phyloP scores from a whole-genome alignment of 306 rosid species.

The Trifolium subterraneum region DNA sequence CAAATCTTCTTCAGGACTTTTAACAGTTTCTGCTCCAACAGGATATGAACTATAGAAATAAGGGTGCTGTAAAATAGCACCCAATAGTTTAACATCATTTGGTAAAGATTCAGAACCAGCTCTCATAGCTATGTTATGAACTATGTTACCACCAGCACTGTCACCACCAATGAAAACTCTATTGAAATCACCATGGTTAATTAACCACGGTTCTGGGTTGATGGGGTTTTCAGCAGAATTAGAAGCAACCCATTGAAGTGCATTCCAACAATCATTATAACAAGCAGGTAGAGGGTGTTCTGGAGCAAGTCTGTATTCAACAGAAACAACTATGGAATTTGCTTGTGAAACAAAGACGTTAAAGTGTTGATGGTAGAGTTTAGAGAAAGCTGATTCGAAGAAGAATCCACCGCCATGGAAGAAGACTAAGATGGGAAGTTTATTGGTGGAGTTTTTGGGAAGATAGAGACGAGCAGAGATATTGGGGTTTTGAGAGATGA shows the following conservation, averaged over 20 bases:
- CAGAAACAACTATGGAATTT: slow-evolving; percentile 1
- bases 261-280: background rate
- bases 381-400: slow-evolving; percentile 5
- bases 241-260: slow-evolving; percentile 10
- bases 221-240: background rate
- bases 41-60: background rate
- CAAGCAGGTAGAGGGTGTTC: slow-evolving; percentile 12
- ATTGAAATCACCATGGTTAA: background rate
- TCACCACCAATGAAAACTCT: slow-evolving; percentile 2
- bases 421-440: slow-evolving; percentile 1
- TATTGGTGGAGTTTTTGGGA: background rate
- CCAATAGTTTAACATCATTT: background rate
- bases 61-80: slow-evolving; percentile 10
- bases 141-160: slow-evolving; percentile 7
- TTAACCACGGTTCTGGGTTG: background rate
- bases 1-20: background rate
- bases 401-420: slow-evolving; percentile 10
- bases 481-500: slow-evolving; percentile 5
- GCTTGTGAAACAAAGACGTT: background rate
- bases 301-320: slow-evolving; percentile 4
- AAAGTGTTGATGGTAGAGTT: background rate
- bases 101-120: background rate
- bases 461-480: slow-evolving; percentile 12
- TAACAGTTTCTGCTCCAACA: slow-evolving; percentile 4
- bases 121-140: background rate